These are phyloP conservation scores for Cadophora sp. DNA, from an alignment of 2,329 filamentous ascomycete species.

Conservation along the genomic window DNA sequence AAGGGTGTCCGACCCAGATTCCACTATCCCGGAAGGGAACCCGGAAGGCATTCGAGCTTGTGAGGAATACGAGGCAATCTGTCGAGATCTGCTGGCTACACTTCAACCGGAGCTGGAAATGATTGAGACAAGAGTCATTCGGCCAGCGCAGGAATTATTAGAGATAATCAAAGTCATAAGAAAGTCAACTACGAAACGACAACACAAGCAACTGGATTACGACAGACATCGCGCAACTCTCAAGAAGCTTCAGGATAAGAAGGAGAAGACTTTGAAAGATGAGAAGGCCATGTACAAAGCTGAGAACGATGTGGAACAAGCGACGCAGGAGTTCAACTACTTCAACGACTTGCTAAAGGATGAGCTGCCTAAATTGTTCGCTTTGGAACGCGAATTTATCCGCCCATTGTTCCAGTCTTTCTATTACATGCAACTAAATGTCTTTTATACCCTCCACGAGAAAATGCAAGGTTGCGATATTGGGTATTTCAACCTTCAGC, in stretches of 20 bases:
- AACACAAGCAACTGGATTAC: slow-evolving; percentile 97
- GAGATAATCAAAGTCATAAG: slow-evolving; percentile 96
- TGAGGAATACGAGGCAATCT: slow-evolving; percentile 93
- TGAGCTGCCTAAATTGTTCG: slow-evolving; percentile 90
- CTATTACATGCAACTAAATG: slow-evolving; percentile 99
- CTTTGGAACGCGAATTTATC: slow-evolving; percentile 92
- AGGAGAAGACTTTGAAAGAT: slow-evolving; percentile 94
- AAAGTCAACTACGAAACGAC: slow-evolving; percentile 86
- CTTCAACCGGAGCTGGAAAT: slow-evolving; percentile 93
- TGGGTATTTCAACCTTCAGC: slow-evolving; percentile 92
- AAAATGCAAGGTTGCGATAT: slow-evolving; percentile 98
- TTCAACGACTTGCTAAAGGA: slow-evolving; percentile 98
- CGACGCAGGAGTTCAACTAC: slow-evolving; percentile 96
- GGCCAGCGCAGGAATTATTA: slow-evolving; percentile 89
- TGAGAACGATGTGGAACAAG: slow-evolving; percentile 87
- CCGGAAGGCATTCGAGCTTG: slow-evolving; percentile 92
- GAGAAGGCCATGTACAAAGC: slow-evolving; percentile 97
- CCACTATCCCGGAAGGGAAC: slow-evolving; percentile 82
- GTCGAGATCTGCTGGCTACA: slow-evolving; percentile 87
- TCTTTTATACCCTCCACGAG: slow-evolving; percentile 98
- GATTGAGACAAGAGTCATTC: slow-evolving; percentile 92
- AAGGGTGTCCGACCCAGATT: slow-evolving; percentile 90
- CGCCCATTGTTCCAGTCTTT: slow-evolving; percentile 97
- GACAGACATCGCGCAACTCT: slow-evolving; percentile 82
- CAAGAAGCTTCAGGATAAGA: slow-evolving; percentile 98